phyloP scores from a whole-genome alignment of 2,329 filamentous ascomycete species.

The Akanthomyces muscarius region DNA sequence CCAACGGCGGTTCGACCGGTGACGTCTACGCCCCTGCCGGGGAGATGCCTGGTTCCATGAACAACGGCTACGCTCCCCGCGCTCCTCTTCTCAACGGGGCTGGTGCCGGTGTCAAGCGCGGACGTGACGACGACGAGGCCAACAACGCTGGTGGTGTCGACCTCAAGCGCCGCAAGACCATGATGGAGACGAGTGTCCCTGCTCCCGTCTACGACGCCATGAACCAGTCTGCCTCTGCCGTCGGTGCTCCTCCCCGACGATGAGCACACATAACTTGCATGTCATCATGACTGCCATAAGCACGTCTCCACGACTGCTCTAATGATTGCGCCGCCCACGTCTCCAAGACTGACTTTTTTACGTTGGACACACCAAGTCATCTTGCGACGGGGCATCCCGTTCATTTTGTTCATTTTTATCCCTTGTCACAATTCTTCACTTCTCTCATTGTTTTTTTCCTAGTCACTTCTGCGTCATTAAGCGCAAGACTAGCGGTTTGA shows the following conservation, averaged over 20 bases:
- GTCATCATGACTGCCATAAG: not conserved
- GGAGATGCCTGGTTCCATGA: conserved; percentile 53
- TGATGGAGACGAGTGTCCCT: conserved; percentile 57
- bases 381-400: not conserved
- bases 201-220: conserved; percentile 47
- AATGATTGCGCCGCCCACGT: conserved; percentile 4
- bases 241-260: conserved; percentile 39
- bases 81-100: conserved; percentile 64
- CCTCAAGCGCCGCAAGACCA: conserved; percentile 75
- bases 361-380: not conserved
- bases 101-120: conserved; percentile 40
- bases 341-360: not conserved
- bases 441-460: conserved; percentile 12
- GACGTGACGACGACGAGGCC: conserved; percentile 57
- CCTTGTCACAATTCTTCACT: conserved; percentile 5
- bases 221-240: conserved; percentile 43
- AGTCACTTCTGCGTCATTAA: conserved; percentile 7
- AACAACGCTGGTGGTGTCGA: conserved; percentile 56
- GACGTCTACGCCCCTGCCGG: conserved; percentile 69
- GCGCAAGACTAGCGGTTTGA: conserved; percentile 6
- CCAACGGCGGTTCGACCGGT: conserved; percentile 60
- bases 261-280: conserved; percentile 23
- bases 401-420: conserved; percentile 7
- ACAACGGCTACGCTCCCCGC: conserved; percentile 62
- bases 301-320: not conserved